Evolutionary conservation across 2,329 filamentous ascomycete genomes (phyloP).

Genomic region (Chaetoscypha palmicola): DNA sequence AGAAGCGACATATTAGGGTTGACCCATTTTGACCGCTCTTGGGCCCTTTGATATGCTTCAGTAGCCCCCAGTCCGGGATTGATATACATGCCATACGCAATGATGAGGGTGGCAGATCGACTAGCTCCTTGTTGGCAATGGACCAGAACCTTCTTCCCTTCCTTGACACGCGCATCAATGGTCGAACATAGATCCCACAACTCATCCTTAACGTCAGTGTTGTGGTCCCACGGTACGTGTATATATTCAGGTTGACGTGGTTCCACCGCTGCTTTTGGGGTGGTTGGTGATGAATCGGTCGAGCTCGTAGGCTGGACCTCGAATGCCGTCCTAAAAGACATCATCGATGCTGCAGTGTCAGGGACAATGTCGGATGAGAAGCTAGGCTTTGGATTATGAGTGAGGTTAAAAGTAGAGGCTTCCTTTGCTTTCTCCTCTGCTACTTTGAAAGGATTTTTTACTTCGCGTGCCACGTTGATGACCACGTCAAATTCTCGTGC

Average conservation of each 20-base stretch:
- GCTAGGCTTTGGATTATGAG: conserved; percentile 3
- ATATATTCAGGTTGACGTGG: conserved; percentile 68
- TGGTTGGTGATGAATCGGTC: conserved; percentile 40
- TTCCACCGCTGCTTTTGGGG: conserved; percentile 44
- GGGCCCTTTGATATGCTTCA: conserved; percentile 74
- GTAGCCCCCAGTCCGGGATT: conserved; percentile 72
- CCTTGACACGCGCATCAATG: conserved; percentile 64
- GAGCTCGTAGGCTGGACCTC: conserved; percentile 41
- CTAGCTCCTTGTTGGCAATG: conserved; percentile 85
- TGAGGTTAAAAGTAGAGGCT: conserved; percentile 12
- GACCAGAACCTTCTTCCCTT: conserved; percentile 71
- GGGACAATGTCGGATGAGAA: conserved; percentile 17
- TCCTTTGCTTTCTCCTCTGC: conserved; percentile 29
- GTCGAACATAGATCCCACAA: conserved; percentile 67
- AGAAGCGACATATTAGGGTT: conserved; percentile 89
- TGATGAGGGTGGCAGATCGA: conserved; percentile 77
- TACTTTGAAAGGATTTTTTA: conserved; percentile 62
- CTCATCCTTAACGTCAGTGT: conserved; percentile 76
- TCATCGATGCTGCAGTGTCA: conserved; percentile 51
- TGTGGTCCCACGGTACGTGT: conserved; percentile 83
- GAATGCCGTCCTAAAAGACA: conserved; percentile 55
- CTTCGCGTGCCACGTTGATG: conserved; percentile 78
- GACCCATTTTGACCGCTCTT: conserved; percentile 78
- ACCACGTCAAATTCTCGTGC: conserved; percentile 74
- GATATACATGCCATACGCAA: conserved; percentile 76